Evolutionary conservation across 108 stramenopile genomes (phyloP), one percentile per base, ranked within the genome.

Genomic region (Nitzschia sp.): DNA sequence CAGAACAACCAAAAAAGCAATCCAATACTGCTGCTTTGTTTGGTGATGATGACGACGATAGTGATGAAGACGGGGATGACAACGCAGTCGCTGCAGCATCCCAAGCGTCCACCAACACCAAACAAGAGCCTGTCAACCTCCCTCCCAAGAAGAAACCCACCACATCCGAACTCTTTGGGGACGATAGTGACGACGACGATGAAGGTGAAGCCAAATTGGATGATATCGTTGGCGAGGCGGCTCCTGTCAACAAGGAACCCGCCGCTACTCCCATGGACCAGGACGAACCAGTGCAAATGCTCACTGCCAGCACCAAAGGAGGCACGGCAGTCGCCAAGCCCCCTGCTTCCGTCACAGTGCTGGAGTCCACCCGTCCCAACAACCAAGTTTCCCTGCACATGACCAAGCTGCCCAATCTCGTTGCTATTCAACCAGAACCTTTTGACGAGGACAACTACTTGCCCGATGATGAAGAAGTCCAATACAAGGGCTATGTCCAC

Each of bases 381-480:
- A 41, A 57, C 2, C 56, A 54, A n/a, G 75, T 62, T 3, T 59
- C 79, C 0, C 26, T 85, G 53, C 80, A 87, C 64, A 83, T 88
- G 56, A 83, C 82, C 63, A 89, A 90, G 69, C 71, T 93, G 9
- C 92, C 92, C 44, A 93, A 93, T 41, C 64, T 91, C 48, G 85
- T 92, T 9, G 88, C 83, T 12, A 87, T 93, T 43, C 86, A 93
- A 63, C 69, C 84, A 12, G 50, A 60, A 39, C 67, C 89, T 34
- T 93, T 87, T 83, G 74, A 90, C 58, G 70, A 80, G 25, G 67
- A 76, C 53, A 75, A 76, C 9, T 88, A 90, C 71, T 57, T 79
- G 50, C 55, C 72, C 7, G 67, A 83, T 26, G 54, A 71, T 15
- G 83, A 87, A 51, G 86, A 92, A 69, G 85, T 82, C 42, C 72